Evolutionary conservation across 2,329 filamentous ascomycete species (phyloP).

Genomic region (Paecilomyces sp.): DNA sequence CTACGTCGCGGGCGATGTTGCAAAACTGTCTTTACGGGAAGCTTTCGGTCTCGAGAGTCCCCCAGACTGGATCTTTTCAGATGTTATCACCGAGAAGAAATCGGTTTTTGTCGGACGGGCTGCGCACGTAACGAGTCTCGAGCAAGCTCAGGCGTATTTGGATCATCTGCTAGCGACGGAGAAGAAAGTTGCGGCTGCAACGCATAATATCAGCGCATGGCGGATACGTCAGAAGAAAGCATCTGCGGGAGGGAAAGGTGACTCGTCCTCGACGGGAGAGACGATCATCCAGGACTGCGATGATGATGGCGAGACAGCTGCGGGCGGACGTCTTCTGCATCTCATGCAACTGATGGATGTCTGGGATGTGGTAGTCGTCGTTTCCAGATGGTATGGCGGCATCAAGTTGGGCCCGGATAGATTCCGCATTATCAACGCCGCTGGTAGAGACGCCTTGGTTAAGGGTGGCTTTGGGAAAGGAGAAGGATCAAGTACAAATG

Average conservation of each 20-base stretch:
- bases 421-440: conserved; percentile 84
- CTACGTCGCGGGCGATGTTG: conserved; percentile 15
- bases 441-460: conserved; percentile 76
- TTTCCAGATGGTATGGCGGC: conserved; percentile 92
- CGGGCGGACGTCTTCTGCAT: conserved; percentile 76
- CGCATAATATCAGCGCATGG: conserved; percentile 96
- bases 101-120: conserved; percentile 81
- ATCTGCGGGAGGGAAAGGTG: conserved; percentile 1
- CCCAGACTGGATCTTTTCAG: conserved; percentile 66
- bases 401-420: conserved; percentile 80
- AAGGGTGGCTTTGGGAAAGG: conserved; percentile 63
- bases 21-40: conserved; percentile 19
- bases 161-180: conserved; percentile 72
- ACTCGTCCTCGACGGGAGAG: conserved; percentile 39
- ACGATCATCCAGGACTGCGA: conserved; percentile 79
- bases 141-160: conserved; percentile 64
- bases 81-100: conserved; percentile 69
- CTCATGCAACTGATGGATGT: conserved; percentile 92
- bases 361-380: conserved; percentile 88
- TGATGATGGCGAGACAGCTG: conserved; percentile 92
- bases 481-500: conserved; percentile 29
- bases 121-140: conserved; percentile 60
- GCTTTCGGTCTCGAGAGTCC: conserved; percentile 27
- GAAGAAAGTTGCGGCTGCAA: conserved; percentile 75
- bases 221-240: conserved; percentile 53